Percentiles rank a stretch among this genome's conserved stretches.
These are phyloP conservation scores for Sclerotinia spermophila DNA, from an alignment of 2,329 filamentous ascomycete genomes.

Conservation along the genomic window DNA sequence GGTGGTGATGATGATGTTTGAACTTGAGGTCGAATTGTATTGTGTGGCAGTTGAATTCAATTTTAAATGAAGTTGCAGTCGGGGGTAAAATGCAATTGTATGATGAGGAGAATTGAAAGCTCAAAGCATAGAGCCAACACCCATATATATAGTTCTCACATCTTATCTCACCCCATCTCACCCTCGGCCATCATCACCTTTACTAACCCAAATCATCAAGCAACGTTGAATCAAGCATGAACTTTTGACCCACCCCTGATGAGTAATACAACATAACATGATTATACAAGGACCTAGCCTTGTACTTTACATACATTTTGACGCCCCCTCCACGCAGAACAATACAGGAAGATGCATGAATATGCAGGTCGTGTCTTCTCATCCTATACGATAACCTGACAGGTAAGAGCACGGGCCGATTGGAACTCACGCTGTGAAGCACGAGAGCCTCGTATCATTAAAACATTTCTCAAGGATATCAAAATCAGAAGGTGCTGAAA, in stretches of 20 bases:
- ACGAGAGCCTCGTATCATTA: background rate
- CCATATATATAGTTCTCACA: slow-evolving; percentile 2
- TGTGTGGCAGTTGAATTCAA: background rate
- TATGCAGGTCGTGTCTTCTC: slow-evolving; percentile 5
- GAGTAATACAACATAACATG: slow-evolving; percentile 10
- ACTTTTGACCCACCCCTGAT: background rate
- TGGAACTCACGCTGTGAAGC: slow-evolving; percentile 8
- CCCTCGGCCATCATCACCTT: background rate
- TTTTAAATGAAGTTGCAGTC: background rate
- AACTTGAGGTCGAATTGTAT: background rate
- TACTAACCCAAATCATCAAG: slow-evolving; percentile 1
- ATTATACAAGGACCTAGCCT: background rate
- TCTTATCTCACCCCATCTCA: background rate
- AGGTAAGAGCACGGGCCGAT: slow-evolving; percentile 7
- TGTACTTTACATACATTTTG: background rate
- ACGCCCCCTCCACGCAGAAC: background rate
- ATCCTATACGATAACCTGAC: slow-evolving; percentile 11
- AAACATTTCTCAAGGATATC: background rate
- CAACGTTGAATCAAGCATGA: slow-evolving; percentile 7
- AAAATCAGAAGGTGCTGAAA: background rate
- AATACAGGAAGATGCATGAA: slow-evolving; percentile 17
- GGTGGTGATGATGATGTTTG: background rate
- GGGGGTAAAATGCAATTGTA: background rate
- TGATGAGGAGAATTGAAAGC: background rate
- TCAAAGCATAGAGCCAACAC: background rate